phyloP scores from a whole-genome alignment of 495 filamentous ascomycete species.

The Haplographium delicatum region DNA sequence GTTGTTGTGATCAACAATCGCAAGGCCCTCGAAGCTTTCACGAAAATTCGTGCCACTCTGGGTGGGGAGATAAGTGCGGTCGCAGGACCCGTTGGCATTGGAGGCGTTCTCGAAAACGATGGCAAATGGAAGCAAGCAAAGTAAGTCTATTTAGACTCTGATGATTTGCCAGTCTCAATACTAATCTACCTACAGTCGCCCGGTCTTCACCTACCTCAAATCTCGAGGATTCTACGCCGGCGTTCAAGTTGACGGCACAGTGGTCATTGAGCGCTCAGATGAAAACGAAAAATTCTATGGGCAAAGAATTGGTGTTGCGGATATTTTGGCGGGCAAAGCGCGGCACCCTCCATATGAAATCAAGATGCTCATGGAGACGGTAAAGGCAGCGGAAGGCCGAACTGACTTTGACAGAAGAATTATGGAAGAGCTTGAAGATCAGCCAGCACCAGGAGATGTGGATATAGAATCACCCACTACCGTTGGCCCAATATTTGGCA shows the following conservation, averaged over 20 bases:
- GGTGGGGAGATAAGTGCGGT: constrained; percentile 73
- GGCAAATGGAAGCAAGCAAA: constrained; percentile 37
- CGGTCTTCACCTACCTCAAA: constrained; percentile 86
- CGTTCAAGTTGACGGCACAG: constrained; percentile 76
- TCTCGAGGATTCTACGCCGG: constrained; percentile 78
- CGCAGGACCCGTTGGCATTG: constrained; percentile 73
- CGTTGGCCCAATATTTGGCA: constrained; percentile 52
- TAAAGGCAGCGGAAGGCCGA: constrained; percentile 83
- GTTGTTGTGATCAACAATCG: constrained; percentile 84
- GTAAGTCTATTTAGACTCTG: constrained; percentile 20
- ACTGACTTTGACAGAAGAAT: constrained; percentile 58
- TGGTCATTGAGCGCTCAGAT: constrained; percentile 78
- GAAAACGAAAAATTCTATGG: constrained; percentile 88
- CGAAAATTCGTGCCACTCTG: constrained; percentile 67
- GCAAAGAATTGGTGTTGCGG: constrained; percentile 63
- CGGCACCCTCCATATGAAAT: constrained; percentile 60
- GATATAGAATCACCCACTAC: constrained; percentile 47
- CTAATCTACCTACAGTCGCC: constrained; percentile 32
- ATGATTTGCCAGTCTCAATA: not conserved
- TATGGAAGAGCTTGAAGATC: constrained; percentile 39
- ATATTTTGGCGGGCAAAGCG: constrained; percentile 78
- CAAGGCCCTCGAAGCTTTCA: constrained; percentile 75
- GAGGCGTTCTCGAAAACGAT: constrained; percentile 68
- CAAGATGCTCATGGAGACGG: constrained; percentile 64
- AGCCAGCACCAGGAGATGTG: constrained; percentile 71